Evolutionary conservation across 2,329 filamentous ascomycete species (phyloP).

Genomic region (Chaetomiaceae sp.): DNA sequence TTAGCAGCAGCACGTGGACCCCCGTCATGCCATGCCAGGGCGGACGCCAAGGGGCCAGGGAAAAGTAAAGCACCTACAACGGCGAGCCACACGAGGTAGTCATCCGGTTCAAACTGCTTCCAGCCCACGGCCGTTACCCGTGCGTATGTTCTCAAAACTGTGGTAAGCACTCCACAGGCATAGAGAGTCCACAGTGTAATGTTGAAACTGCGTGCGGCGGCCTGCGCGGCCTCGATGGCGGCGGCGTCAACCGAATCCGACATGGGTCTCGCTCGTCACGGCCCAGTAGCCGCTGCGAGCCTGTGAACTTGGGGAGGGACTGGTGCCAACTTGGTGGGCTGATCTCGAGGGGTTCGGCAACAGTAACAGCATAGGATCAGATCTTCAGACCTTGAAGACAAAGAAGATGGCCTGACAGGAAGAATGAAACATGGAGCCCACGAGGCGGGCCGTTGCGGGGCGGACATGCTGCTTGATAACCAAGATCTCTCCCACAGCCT

Average conservation of each 20-base stretch:
- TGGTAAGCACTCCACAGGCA: conserved; percentile 32
- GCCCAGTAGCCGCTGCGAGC: too few relatives aligned
- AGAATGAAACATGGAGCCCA: background rate
- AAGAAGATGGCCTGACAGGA: background rate
- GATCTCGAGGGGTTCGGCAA: too few relatives aligned
- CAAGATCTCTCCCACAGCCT: too few relatives aligned
- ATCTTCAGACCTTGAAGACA: background rate
- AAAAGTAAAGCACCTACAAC: conserved; percentile 27
- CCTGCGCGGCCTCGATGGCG: conserved; percentile 24
- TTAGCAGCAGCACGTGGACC: background rate
- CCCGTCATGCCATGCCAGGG: too few relatives aligned
- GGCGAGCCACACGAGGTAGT: conserved; percentile 34
- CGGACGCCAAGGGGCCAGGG: too few relatives aligned
- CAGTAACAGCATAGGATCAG: too few relatives aligned
- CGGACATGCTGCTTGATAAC: too few relatives aligned
- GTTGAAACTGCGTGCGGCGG: conserved; percentile 28
- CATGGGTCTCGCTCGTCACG: background rate
- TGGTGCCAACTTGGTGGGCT: too few relatives aligned
- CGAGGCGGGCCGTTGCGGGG: background rate
- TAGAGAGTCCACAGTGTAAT: conserved; percentile 35
- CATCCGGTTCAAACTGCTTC: conserved; percentile 32
- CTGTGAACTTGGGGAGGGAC: too few relatives aligned
- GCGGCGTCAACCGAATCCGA: conserved; percentile 8
- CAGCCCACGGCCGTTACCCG: conserved; percentile 32
- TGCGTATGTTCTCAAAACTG: conserved; percentile 34